Evolutionary conservation across 805 yeast genomes (phyloP).

Genomic region (Lipomyces sp.): DNA sequence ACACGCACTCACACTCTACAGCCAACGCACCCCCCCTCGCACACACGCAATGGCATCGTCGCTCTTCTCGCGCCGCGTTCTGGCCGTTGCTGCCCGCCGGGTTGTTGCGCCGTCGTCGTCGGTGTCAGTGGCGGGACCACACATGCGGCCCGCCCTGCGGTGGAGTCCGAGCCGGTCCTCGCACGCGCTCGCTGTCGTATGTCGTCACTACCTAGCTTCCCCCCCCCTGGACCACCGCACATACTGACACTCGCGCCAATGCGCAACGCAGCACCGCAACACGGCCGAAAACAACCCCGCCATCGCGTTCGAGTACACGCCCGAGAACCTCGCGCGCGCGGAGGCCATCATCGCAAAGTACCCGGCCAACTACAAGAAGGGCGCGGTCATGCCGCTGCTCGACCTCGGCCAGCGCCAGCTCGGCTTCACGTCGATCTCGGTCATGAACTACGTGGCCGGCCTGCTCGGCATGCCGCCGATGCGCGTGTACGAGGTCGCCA

Average conservation of each 20-base stretch:
- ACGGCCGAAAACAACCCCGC: constrained; percentile 62
- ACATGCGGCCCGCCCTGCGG: too few species aligned
- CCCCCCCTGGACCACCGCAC: neutral
- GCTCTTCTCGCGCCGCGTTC: neutral
- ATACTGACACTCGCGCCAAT: neutral
- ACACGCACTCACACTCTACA: too few species aligned
- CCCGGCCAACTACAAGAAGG: constrained; percentile 82
- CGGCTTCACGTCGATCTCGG: constrained; percentile 81
- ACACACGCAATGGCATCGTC: too few species aligned
- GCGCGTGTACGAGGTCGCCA: constrained; percentile 88
- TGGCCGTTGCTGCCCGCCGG: neutral
- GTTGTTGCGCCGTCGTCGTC: neutral
- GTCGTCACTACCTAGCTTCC: neutral
- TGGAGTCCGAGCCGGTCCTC: constrained; percentile 19
- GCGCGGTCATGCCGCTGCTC: constrained; percentile 81
- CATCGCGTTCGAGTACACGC: constrained; percentile 67
- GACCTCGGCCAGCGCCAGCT: constrained; percentile 84
- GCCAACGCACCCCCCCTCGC: too few species aligned
- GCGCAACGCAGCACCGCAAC: constrained; percentile 58
- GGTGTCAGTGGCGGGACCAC: neutral
- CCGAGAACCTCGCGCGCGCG: constrained; percentile 66
- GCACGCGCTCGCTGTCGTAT: constrained; percentile 25
- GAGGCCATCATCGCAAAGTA: constrained; percentile 70
- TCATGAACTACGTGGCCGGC: constrained; percentile 87
- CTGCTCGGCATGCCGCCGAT: constrained; percentile 84